Base-by-base conservation (phyloP, 306 rosid genomes). In the Echinosophora koreensis region DNA sequence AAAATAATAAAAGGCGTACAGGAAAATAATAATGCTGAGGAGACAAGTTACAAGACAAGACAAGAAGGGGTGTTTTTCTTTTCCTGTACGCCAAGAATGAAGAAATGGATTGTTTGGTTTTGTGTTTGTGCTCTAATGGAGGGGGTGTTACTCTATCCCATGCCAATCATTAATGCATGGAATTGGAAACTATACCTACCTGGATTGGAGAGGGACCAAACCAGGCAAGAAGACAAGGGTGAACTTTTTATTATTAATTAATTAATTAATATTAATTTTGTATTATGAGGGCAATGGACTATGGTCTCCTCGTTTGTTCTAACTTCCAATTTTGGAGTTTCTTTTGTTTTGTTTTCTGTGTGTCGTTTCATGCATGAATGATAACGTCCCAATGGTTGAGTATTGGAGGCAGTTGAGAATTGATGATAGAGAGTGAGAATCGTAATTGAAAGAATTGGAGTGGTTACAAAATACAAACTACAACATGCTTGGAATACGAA, bases 181-280 rank as follows among this genome's bases (percentile, higher is more conserved):
- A 34, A 61, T n/a, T 9, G 32, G 3, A 35, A 39, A 37, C 27
- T 51, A 14, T 74, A 59, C 73, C 57, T 71, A 42, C 83, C 87
- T 82, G 83, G 83, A 76, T 59, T 80, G 77, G 84, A 67, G 42
- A 67, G 42, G 83, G 35, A 68, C 85, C 85, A 80, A 80, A 83
- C 81, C 81, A 83, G 81, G 89, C 66, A 66, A 76, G 62, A 65
- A 68, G 52, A 32, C 1, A 2, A 28, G 5, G 67, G 14, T 72
- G 66, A 16, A 18, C 32, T 41, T 41, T 41, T 41, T 41, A 5
- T 58, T 52, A 0, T 37, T n/a, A 30, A 30, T 30, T 30, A 22
- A 22, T 30, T 1, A 30, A 2, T 5, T 15, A n/a, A 47, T 4
- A 22, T 22, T 22, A 22, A 3, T 39, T 66, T 6, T 9, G 54